Conservation (phyloP, 2,329 filamentous ascomycete species). For the Lomentospora prolificans region DNA sequence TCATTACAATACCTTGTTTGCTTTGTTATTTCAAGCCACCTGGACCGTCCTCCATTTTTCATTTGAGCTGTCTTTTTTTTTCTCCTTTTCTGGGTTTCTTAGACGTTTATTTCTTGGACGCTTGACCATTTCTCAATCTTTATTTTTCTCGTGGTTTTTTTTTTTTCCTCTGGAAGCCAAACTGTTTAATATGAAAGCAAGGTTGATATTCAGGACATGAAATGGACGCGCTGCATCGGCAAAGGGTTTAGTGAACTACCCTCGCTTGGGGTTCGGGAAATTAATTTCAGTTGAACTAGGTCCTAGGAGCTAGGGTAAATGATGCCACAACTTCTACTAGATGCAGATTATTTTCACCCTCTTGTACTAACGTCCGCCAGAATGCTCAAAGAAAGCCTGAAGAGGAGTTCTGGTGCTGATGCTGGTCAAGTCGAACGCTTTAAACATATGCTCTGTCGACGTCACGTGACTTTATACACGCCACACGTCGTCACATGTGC, state of each 20-base stretch:
- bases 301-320: background rate
- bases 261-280: background rate
- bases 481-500: background rate
- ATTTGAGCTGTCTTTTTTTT: conserved; percentile 4
- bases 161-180: background rate
- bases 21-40: too few species aligned
- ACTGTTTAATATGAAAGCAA: background rate
- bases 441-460: too few species aligned
- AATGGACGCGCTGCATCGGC: too few species aligned
- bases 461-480: background rate
- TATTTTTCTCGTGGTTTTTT: background rate
- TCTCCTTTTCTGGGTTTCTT: background rate
- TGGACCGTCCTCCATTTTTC: conserved; percentile 7
- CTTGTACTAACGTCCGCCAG: too few species aligned
- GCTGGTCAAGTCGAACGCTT: too few species aligned
- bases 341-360: too few species aligned
- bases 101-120: background rate
- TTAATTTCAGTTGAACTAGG: background rate
- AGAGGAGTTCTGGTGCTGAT: too few species aligned
- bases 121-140: background rate
- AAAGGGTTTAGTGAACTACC: background rate
- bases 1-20: background rate
- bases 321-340: too few species aligned
- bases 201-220: background rate
- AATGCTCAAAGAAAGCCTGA: too few species aligned